These are phyloP conservation scores for Gossypium longicalyx DNA, from an alignment of 345 rosid species.

Conservation along the genomic window DNA sequence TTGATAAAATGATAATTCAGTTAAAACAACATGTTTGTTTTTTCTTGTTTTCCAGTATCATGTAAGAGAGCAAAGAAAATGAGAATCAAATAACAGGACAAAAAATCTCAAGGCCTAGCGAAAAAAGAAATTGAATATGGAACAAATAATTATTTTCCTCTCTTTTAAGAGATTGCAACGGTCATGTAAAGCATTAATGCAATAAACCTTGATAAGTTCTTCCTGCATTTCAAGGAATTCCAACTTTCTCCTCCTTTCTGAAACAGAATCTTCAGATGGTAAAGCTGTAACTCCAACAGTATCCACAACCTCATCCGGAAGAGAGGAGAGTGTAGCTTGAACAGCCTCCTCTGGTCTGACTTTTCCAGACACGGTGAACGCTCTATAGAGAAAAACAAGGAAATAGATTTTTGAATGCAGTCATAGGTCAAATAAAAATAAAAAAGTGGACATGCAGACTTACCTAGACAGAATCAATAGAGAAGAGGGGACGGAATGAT, in stretches of 20 bases:
- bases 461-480: constrained; percentile 91
- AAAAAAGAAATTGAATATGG: background rate
- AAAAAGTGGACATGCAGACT: constrained; percentile 14
- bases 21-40: background rate
- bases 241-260: constrained; percentile 92
- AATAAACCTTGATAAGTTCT: constrained; percentile 79
- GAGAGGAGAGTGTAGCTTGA: constrained; percentile 91
- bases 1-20: background rate
- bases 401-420: constrained; percentile 1
- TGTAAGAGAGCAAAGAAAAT: background rate
- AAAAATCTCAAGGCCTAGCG: background rate
- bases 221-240: constrained; percentile 97
- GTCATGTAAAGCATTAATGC: constrained; percentile 6
- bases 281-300: constrained; percentile 84
- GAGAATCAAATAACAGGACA: background rate
- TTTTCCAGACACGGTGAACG: constrained; percentile 84
- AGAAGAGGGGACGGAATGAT: constrained; percentile 86
- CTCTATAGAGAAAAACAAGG: constrained; percentile 38
- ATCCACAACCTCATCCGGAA: constrained; percentile 96
- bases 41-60: background rate
- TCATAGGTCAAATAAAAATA: constrained; percentile 14
- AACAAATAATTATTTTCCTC: background rate
- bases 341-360: constrained; percentile 98
- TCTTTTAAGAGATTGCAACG: constrained; percentile 9
- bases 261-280: constrained; percentile 83